phyloP scores from a whole-genome alignment of 306 rosid species.

The Trifolium pratense region DNA sequence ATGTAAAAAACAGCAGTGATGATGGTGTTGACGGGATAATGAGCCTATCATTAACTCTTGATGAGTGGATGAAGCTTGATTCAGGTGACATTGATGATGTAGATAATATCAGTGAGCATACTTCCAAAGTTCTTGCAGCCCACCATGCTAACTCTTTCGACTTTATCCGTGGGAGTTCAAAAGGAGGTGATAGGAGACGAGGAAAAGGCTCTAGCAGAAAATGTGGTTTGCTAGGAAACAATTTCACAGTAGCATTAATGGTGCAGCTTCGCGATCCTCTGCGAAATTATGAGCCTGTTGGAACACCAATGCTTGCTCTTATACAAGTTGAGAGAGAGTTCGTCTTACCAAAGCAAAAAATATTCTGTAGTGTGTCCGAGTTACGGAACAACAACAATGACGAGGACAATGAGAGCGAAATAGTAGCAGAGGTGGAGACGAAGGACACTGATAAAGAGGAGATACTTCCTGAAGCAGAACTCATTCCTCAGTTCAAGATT shows the following conservation, averaged over 20 bases:
- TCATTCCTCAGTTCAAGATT: conserved; percentile 74
- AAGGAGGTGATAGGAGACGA: conserved; percentile 77
- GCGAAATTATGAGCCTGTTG: conserved; percentile 85
- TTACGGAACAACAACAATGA: conserved; percentile 42
- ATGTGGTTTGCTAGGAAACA: conserved; percentile 85
- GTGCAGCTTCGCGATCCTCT: conserved; percentile 94
- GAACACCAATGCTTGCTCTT: conserved; percentile 92
- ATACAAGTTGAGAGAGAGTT: conserved; percentile 94
- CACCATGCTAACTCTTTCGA: conserved; percentile 90
- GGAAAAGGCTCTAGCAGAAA: conserved; percentile 64
- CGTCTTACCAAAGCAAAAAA: conserved; percentile 77
- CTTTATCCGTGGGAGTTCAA: conserved; percentile 66
- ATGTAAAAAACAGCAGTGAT: conserved; percentile 58
- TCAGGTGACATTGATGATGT: conserved; percentile 84
- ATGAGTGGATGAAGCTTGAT: conserved; percentile 90
- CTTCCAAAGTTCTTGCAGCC: conserved; percentile 84
- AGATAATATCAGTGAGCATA: conserved; percentile 77
- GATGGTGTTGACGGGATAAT: conserved; percentile 77
- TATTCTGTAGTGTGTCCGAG: conserved; percentile 65
- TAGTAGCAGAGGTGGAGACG: conserved; percentile 46
- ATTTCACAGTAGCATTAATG: conserved; percentile 89
- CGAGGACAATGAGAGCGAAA: conserved; percentile 57
- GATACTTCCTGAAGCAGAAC: conserved; percentile 56
- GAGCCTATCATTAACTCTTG: conserved; percentile 85
- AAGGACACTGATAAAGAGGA: conserved; percentile 53